Base-by-base conservation (phyloP, 208 protist genomes). In the Crithidia sp. region DNA sequence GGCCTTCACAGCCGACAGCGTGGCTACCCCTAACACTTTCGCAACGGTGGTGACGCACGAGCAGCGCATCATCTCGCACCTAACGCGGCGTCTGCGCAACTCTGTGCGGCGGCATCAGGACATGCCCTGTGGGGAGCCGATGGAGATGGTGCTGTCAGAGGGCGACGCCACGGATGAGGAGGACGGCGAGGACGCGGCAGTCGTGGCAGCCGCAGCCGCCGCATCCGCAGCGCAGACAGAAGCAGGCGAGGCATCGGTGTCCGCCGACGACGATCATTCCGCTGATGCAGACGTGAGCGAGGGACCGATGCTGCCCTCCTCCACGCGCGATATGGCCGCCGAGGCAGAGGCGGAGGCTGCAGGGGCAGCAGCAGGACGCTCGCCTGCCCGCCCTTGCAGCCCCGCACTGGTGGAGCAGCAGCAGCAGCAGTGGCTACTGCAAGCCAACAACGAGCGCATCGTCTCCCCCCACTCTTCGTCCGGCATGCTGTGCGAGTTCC, bases 11-110 rank as follows among this genome's bases (percentile, higher is more conserved):
- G 53, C 81, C 5, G 82, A 89, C 63, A 79, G 87, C 44, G 79
- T 91, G 16, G 78, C 84, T 6, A 91, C 87, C 2, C 87, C 87
- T 9, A 88, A 91, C 63, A 91, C 84, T 3, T 91, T 91, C 55
- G 83, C 83, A 17, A 81, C 70, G n/a, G 75, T 89, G 14, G 67
- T 78, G 28, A 74, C 61, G 13, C 86, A 85, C 19, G 68, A 85
- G 54, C 68, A 55, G 39, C 71, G 62, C 37, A 77, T 82, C 50
- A 56, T 82, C 6, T 79, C 74, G 2, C 59, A 69, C 40, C 54
- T 79, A 44, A 69, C 66, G 28, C 67, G 68, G 36, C 67, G 74
- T 4, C 66, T 79, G 67, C 74, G 67, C 19, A 44, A 64, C 39
- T 73, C 61, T 2, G 67, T 70, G 14, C 28, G 47, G 37, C 66